Base-by-base conservation (phyloP, 73 alveolate species). In the Stentor roeselii region DNA sequence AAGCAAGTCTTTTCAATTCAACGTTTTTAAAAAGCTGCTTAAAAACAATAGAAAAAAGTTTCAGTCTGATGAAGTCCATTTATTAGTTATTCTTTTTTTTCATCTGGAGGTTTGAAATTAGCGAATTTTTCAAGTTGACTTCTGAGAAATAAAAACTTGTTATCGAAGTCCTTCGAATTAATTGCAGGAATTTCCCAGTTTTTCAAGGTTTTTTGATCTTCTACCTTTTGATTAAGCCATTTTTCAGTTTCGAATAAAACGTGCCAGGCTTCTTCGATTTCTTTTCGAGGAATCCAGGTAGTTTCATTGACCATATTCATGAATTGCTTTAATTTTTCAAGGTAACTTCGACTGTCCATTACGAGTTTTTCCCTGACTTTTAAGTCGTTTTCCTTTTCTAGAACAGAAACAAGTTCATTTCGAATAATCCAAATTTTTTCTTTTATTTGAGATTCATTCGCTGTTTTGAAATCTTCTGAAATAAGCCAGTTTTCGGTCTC, bases 191-290 rank as follows among this genome's bases (percentile, higher is more conserved):
- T 27, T 67, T 67, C 50, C 80, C 80, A 67, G n/a, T n/a, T 21
- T 67, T 21, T n/a, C 27, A 32, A 21, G 34, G n/a, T 34, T n/a
- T 67, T 67, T 32, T 67, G 80, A 15, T n/a, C 80, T 32, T 67
- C 80, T 27, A 67, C 41, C 50, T 34, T 67, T 30, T 67, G 50
- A 21, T 67, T 32, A 67, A 67, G 80, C 80, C 80, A 67, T 34
- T 67, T 32, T 21, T 21, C 34, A n/a, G 80, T 34, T 67, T n/a
- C 37, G 37, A 27, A 14, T 21, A 67, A 27, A 21, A 67, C 80
- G 0, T 1, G 15, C 41, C n/a, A 67, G 14, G 21, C 80, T 34
- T 67, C 37, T 30, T 34, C 80, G 11, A 21, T 67, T 34, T 67
- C 50, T 21, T 21, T n/a, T 67, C 11, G 14, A 0, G 80, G 37